phyloP scores from a whole-genome alignment of 192 early-diverging fungal genomes.

The Tieghemiomyces parasiticus region DNA sequence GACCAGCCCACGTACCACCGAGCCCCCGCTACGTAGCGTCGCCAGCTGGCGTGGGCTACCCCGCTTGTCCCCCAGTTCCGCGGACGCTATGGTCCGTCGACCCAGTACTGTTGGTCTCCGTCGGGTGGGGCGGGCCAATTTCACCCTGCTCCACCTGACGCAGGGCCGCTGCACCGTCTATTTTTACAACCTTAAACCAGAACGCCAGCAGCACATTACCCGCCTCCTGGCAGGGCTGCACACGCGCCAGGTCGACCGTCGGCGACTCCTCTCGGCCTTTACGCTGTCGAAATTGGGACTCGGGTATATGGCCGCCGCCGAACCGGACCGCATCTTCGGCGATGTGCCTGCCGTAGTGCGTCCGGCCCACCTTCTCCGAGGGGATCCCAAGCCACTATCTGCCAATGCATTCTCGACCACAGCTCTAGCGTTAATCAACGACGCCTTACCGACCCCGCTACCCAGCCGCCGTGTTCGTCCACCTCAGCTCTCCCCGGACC shows the following conservation, averaged over 20 bases:
- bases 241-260: not conserved
- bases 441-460: not conserved
- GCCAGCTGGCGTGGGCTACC: too few species aligned
- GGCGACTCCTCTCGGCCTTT: not conserved
- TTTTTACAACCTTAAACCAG: not conserved
- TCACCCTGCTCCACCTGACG: too few species aligned
- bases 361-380: not conserved
- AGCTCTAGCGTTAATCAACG: not conserved
- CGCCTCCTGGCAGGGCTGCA: not conserved
- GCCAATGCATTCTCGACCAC: not conserved
- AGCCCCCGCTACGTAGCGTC: too few species aligned
- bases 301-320: conserved; percentile 2
- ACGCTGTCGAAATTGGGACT: conserved; percentile 5
- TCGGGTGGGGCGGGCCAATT: too few species aligned
- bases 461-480: too few species aligned
- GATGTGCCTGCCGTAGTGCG: not conserved
- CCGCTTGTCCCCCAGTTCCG: too few species aligned
- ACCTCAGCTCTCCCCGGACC: too few species aligned
- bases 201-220: not conserved
- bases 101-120: too few species aligned
- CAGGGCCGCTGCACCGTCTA: not conserved
- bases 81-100: too few species aligned
- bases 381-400: not conserved
- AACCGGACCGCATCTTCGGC: not conserved
- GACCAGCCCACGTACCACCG: too few species aligned